A percentile compares a stretch with the other conserved stretches of the same genome.
Conservation (phyloP, 768 basidiomycete genomes). For the Tulasnella sp. region DNA sequence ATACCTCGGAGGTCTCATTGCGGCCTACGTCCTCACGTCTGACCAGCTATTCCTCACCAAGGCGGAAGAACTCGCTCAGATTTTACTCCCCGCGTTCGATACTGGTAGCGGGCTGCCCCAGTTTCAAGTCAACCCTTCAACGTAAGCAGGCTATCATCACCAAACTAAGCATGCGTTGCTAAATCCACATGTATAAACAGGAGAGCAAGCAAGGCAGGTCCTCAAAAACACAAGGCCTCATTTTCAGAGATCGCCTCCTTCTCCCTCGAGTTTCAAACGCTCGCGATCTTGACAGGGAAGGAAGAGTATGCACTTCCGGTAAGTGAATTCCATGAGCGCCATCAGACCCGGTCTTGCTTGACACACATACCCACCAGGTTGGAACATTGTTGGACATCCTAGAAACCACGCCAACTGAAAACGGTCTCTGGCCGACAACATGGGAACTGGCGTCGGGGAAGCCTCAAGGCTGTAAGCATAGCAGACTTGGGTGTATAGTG, state of each 20-base stretch:
- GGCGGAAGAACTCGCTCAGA: slow-evolving; percentile 48
- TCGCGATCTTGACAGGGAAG: slow-evolving; percentile 68
- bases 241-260: slow-evolving; percentile 69
- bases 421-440: slow-evolving; percentile 41
- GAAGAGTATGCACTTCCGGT: slow-evolving; percentile 35
- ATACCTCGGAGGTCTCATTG: slow-evolving; percentile 79
- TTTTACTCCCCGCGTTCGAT: slow-evolving; percentile 61
- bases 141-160: slow-evolving; percentile 29
- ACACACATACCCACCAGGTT: slow-evolving; percentile 29
- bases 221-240: slow-evolving; percentile 25
- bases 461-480: background rate
- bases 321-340: no score
- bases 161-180: background rate
- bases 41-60: slow-evolving; percentile 28
- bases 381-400: slow-evolving; percentile 39
- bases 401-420: slow-evolving; percentile 35
- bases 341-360: background rate
- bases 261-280: slow-evolving; percentile 77
- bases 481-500: background rate
- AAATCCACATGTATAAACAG: background rate
- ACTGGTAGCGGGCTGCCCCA: slow-evolving; percentile 60
- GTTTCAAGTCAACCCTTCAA: slow-evolving; percentile 56
- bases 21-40: slow-evolving; percentile 58
- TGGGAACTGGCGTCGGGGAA: slow-evolving; percentile 44
- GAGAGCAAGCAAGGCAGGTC: background rate